A percentile compares a stretch with the other conserved stretches of the same genome.
Conservation (phyloP, 768 basidiomycete species). For the Boletus subparvulus region DNA sequence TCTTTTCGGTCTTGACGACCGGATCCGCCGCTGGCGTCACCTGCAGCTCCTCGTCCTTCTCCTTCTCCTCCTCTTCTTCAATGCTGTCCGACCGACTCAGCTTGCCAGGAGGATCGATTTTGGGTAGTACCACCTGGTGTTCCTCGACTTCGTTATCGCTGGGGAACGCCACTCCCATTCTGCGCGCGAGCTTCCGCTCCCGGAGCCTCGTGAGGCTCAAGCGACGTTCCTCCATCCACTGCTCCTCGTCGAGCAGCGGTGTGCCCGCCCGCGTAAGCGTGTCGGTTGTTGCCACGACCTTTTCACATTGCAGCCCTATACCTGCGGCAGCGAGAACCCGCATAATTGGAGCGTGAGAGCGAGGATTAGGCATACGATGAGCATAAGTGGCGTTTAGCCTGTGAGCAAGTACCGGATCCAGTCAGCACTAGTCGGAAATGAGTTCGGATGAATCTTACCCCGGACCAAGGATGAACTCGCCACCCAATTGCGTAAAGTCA, state of each 20-base stretch:
- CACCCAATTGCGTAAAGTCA: constrained; percentile 77
- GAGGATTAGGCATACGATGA: constrained; percentile 80
- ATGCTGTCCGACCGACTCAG: constrained; percentile 33
- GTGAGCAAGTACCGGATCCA: not conserved
- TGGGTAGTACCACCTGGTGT: constrained; percentile 17
- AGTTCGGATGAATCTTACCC: constrained; percentile 47
- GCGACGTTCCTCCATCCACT: constrained; percentile 38
- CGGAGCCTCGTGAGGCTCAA: constrained; percentile 31
- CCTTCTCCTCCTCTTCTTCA: constrained; percentile 33
- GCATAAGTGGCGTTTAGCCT: constrained; percentile 71
- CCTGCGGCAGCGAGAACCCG: constrained; percentile 69
- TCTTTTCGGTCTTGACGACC: not conserved
- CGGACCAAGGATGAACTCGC: constrained; percentile 79
- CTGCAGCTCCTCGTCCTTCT: constrained; percentile 10
- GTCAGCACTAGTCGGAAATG: not conserved
- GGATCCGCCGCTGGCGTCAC: not conserved
- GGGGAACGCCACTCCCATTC: constrained; percentile 29
- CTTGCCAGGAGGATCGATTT: constrained; percentile 24
- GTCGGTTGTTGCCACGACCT: constrained; percentile 6
- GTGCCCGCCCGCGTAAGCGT: not conserved
- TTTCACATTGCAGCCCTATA: constrained; percentile 30
- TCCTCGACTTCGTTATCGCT: constrained; percentile 8
- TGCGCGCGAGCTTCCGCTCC: constrained; percentile 34
- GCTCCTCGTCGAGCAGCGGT: constrained; percentile 28
- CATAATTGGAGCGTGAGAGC: constrained; percentile 71